phyloP scores from a whole-genome alignment of 2,329 filamentous ascomycete genomes.

The Ophiosphaerella narmari region DNA sequence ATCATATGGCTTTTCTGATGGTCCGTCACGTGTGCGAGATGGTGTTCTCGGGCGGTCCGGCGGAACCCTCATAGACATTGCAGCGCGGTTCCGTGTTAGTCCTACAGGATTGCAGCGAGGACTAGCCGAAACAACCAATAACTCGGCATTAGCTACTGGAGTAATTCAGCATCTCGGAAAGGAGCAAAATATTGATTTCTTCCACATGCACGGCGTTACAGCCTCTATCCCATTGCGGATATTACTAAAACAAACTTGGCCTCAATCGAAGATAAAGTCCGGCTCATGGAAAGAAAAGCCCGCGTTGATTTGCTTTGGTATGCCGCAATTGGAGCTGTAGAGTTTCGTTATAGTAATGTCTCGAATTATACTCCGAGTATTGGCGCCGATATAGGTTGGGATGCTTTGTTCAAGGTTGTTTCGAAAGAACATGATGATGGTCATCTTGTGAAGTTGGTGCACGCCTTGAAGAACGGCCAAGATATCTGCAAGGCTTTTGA shows the following conservation, averaged over 20 bases:
- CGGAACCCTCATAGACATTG: too few species aligned
- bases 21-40: too few species aligned
- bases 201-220: conserved; percentile 42
- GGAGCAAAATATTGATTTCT: conserved; percentile 30
- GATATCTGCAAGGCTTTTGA: conserved; percentile 5
- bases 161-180: not conserved
- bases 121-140: too few species aligned
- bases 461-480: conserved; percentile 40
- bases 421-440: conserved; percentile 40
- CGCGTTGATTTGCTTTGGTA: conserved; percentile 30
- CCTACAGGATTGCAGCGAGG: too few species aligned
- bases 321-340: conserved; percentile 9
- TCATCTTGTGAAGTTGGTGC: conserved; percentile 43
- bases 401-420: conserved; percentile 7
- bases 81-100: too few species aligned
- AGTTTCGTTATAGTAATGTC: not conserved
- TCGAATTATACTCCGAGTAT: too few species aligned
- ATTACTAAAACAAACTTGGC: conserved; percentile 9
- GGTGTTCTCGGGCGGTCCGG: too few species aligned
- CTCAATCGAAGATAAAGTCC: conserved; percentile 27
- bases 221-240: conserved; percentile 39
- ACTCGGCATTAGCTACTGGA: too few species aligned
- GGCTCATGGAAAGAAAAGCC: conserved; percentile 29
- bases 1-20: too few species aligned
- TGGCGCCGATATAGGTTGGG: too few species aligned